Conservation (phyloP, 2,329 filamentous ascomycete genomes). For the Dryadomyces quercivorus region DNA sequence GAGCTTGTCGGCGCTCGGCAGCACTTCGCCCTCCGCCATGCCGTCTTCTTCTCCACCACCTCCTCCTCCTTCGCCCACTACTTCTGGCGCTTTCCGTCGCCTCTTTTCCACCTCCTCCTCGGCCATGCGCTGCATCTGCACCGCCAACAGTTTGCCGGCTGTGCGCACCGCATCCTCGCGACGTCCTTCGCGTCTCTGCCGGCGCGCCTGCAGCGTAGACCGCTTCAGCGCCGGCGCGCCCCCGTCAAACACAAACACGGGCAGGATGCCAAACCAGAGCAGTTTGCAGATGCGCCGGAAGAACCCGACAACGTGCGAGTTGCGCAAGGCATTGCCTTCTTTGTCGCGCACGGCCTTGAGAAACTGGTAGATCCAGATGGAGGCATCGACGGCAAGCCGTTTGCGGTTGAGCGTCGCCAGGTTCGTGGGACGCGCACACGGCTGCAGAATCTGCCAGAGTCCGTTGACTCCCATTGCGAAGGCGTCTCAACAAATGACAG, state of each 20-base stretch:
- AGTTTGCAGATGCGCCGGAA: conserved; percentile 97
- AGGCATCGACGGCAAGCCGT: conserved; percentile 91
- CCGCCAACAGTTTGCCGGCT: conserved; percentile 78
- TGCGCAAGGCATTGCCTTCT: conserved; percentile 90
- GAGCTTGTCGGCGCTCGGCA: conserved; percentile 56
- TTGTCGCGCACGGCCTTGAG: conserved; percentile 98
- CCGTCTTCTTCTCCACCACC: conserved; percentile 28
- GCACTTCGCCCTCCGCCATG: conserved; percentile 46
- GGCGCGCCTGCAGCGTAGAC: conserved; percentile 72
- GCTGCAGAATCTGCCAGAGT: conserved; percentile 92
- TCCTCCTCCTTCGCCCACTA: conserved; percentile 26
- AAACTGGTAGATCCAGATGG: conserved; percentile 99
- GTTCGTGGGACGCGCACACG: conserved; percentile 89
- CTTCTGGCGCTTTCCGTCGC: conserved; percentile 26
- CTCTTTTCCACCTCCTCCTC: conserved; percentile 71
- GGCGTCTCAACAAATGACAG: neutral
- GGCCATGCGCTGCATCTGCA: conserved; percentile 85
- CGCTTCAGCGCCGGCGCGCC: conserved; percentile 84
- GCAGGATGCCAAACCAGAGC: conserved; percentile 89
- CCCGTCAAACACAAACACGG: conserved; percentile 96
- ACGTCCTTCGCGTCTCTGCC: conserved; percentile 70
- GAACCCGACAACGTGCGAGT: conserved; percentile 93
- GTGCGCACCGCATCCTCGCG: conserved; percentile 88
- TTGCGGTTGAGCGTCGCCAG: conserved; percentile 93
- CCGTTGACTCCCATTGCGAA: conserved; percentile 84